A percentile compares a stretch with the other conserved stretches of the same genome.
These are phyloP conservation scores for Fusarium sp. DNA, from an alignment of 2,329 filamentous ascomycete genomes.

Conservation along the genomic window DNA sequence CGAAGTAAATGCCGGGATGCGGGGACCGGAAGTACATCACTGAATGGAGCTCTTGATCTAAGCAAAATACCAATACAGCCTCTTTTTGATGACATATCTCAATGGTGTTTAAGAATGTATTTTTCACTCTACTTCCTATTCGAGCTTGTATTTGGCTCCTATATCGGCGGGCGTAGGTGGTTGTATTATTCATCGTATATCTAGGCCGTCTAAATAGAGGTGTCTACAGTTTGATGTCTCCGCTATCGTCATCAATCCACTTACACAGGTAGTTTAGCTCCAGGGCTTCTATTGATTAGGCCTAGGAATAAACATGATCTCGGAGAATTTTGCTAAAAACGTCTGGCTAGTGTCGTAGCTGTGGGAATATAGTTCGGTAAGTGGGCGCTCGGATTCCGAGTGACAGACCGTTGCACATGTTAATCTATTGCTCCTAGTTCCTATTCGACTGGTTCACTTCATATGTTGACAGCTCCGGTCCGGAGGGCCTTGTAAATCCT, in stretches of 20 bases:
- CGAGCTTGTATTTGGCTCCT: not conserved
- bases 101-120: not conserved
- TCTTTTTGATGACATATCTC: not conserved
- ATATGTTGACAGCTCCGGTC: constrained; percentile 50
- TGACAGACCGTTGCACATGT: not conserved
- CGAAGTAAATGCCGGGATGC: constrained; percentile 40
- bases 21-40: constrained; percentile 25
- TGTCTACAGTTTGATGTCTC: not conserved
- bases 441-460: constrained; percentile 53
- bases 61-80: not conserved
- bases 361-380: constrained; percentile 12
- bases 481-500: no score
- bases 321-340: not conserved
- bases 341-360: constrained; percentile 13
- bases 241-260: constrained; percentile 5
- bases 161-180: not conserved
- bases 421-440: constrained; percentile 47
- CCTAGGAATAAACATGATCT: not conserved
- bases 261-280: not conserved
- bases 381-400: not conserved
- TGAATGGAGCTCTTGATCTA: constrained; percentile 18
- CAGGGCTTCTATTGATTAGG: not conserved
- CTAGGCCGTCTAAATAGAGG: not conserved
- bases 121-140: not conserved
- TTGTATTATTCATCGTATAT: not conserved